phyloP scores from a whole-genome alignment of 352 stramenopile genomes.

The Phytophthora kernoviae region DNA sequence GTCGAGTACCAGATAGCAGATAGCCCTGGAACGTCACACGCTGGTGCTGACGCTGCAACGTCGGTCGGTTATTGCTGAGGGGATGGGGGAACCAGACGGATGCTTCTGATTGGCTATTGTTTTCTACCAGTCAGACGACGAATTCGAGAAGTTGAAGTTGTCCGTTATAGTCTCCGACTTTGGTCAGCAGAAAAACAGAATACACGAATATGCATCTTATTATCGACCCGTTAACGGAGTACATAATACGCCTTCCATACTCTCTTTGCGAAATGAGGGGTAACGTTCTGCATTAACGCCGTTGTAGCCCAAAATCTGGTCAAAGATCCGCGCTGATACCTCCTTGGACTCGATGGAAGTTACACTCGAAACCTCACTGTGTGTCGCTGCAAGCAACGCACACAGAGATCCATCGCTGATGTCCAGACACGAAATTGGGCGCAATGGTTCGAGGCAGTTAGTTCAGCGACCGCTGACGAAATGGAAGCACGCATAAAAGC shows the following conservation, averaged over 20 bases:
- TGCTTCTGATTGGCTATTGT: conserved; percentile 3
- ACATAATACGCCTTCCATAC: too few species aligned
- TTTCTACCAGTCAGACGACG: background rate
- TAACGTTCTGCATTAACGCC: conserved; percentile 37
- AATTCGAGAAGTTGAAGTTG: background rate
- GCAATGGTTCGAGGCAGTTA: conserved; percentile 16
- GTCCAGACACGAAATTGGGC: conserved; percentile 63
- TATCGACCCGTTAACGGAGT: too few species aligned
- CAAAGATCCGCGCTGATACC: conserved; percentile 76
- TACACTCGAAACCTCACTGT: conserved; percentile 49
- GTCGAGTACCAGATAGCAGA: too few species aligned
- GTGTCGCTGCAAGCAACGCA: conserved; percentile 58
- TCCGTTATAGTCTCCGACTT: background rate
- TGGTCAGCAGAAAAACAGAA: too few species aligned
- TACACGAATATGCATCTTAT: too few species aligned
- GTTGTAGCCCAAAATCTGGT: conserved; percentile 71
- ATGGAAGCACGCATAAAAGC: conserved; percentile 23
- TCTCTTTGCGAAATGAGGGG: too few species aligned
- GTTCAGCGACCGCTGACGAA: conserved; percentile 15
- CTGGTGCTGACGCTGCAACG: background rate
- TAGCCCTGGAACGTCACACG: too few species aligned
- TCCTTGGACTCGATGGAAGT: conserved; percentile 85
- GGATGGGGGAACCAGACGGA: conserved; percentile 9
- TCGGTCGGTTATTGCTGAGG: conserved; percentile 7
- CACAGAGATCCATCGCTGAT: conserved; percentile 77